phyloP scores from a whole-genome alignment of 2,329 filamentous ascomycete genomes.

The Herpotrichia juniperi region DNA sequence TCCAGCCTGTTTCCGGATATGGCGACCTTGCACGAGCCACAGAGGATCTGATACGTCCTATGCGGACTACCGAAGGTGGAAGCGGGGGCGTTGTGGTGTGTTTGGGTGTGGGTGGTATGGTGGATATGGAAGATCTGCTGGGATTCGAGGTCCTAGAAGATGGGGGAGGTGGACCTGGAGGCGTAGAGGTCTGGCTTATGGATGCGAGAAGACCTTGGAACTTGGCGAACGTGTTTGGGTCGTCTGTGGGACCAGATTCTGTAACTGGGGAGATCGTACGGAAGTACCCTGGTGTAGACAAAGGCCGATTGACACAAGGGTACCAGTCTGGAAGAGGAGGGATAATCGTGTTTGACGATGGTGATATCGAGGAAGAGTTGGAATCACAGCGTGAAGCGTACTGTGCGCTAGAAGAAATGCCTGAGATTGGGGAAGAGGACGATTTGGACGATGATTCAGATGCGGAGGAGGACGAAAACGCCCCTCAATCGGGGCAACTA shows the following conservation, averaged over 20 bases:
- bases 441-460: constrained; percentile 57
- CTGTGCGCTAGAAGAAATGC: constrained; percentile 86
- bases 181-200: constrained; percentile 94
- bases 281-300: constrained; percentile 70
- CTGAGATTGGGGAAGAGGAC: constrained; percentile 75
- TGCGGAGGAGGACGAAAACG: constrained; percentile 52
- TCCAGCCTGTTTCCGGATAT: constrained; percentile 93
- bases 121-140: constrained; percentile 82
- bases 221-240: constrained; percentile 88
- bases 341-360: constrained; percentile 93
- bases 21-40: constrained; percentile 83
- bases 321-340: constrained; percentile 84
- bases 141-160: constrained; percentile 74
- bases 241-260: constrained; percentile 52
- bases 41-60: constrained; percentile 77
- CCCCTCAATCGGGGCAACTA: constrained; percentile 43
- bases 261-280: constrained; percentile 56
- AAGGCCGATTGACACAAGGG: constrained; percentile 71
- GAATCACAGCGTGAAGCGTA: constrained; percentile 79
- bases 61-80: constrained; percentile 85
- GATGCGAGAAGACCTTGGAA: constrained; percentile 96
- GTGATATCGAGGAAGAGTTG: constrained; percentile 88
- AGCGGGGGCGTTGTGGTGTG: constrained; percentile 89
- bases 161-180: constrained; percentile 68
- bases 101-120: constrained; percentile 88